Base-by-base conservation (phyloP, 768 basidiomycete genomes). In the Kwoniella newhampshirensis region DNA sequence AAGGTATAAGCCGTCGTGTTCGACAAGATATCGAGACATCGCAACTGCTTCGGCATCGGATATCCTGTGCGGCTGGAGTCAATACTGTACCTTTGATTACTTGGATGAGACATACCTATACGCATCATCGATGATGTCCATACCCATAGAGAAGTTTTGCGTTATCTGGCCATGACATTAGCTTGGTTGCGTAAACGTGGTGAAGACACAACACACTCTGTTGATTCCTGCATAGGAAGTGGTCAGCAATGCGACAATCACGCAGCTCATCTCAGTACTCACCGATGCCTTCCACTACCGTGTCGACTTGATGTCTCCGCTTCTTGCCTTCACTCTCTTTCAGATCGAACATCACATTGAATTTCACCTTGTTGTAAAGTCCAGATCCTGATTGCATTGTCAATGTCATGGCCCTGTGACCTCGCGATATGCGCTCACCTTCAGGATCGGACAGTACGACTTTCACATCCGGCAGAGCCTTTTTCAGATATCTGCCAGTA, bases 261-360 rank as follows among this genome's bases (percentile, higher is more conserved):
- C n/a, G n/a, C n/a, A n/a, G n/a, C n/a, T 6, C 26, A 48, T n/a
- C 1, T 17, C 21, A 18, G 15, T n/a, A 37, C 65, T 56, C 53
- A 67, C 92, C 93, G 42, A 92, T 94, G 54, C 77, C 76, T 42
- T 78, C 78, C 17, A 96, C 91, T 17, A 96, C 85, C 0, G 92
- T 94, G 69, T 98, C 94, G 13, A 97, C 91, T 75, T 79, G 64
- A 62, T 73, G 67, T n/a, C 52, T 37, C 67, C 96, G 78, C 69
- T 89, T 91, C 8, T 86, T 94, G 4, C 96, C 94, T 78, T 99
- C 94, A 37, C 85, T 86, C 79, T 99, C 94, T 62, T 83, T 89
- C n/a, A 77, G 80, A 71, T 94, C 89, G 70, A 86, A 99, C 92
- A 99, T 90, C 6, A 97, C 96, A 4, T 91, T 91, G 63, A 86